Conservation (phyloP, 2,329 filamentous ascomycete genomes). For the Botryosphaeria dothidea region DNA sequence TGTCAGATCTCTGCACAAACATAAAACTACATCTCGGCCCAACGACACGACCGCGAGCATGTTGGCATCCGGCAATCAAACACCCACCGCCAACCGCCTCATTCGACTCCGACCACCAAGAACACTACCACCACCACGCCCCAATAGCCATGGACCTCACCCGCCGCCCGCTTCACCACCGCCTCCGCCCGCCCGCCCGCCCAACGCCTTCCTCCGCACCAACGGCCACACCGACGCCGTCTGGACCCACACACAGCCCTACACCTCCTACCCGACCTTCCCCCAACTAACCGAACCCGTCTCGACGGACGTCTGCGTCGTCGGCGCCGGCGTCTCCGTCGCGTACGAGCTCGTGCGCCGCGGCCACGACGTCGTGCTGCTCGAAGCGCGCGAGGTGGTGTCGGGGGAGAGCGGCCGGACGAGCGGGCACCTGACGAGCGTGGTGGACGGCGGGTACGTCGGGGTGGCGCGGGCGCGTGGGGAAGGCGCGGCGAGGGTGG, state of each 20-base stretch:
- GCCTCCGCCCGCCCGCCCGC: neutral
- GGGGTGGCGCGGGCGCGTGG: constrained; percentile 57
- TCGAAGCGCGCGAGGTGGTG: constrained; percentile 57
- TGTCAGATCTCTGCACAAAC: neutral
- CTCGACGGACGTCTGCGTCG: constrained; percentile 51
- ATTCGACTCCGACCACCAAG: neutral
- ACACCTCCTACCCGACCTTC: constrained; percentile 47
- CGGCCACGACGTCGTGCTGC: constrained; percentile 51
- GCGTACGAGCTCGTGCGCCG: constrained; percentile 57
- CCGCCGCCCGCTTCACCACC: neutral
- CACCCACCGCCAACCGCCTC: too few relatives aligned
- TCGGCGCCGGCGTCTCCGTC: constrained; percentile 54
- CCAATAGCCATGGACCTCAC: neutral
- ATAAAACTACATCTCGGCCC: too few relatives aligned
- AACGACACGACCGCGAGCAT: neutral
- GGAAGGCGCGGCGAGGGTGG: constrained; percentile 47
- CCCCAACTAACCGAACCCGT: constrained; percentile 45
- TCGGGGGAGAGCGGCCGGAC: constrained; percentile 58
- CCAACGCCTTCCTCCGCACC: constrained; percentile 38
- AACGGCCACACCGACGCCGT: constrained; percentile 55
- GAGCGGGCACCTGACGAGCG: constrained; percentile 56
- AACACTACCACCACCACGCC: neutral
- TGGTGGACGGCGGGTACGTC: constrained; percentile 55
- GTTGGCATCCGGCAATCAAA: neutral
- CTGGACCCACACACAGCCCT: constrained; percentile 54